Evolutionary conservation across 2,329 filamentous ascomycete species (phyloP).

Genomic region (Sclerotinia trifoliorum): DNA sequence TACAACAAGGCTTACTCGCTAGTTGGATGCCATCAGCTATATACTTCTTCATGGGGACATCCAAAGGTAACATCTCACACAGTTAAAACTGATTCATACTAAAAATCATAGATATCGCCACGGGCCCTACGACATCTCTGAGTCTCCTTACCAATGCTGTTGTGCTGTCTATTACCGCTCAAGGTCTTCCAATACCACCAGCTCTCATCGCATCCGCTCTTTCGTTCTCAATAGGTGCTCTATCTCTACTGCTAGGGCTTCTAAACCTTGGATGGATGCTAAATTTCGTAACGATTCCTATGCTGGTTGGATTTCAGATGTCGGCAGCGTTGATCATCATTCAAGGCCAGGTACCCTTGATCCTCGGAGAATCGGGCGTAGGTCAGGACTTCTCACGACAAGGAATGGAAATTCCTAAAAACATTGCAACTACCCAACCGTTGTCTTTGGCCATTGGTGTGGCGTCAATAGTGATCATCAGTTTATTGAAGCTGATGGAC

Average conservation of each 20-base stretch:
- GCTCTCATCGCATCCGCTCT: constrained; percentile 57
- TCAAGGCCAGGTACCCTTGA: constrained; percentile 59
- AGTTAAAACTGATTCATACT: constrained; percentile 11
- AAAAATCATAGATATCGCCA: constrained; percentile 53
- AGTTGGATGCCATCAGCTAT: constrained; percentile 58
- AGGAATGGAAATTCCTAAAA: not conserved
- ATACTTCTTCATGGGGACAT: constrained; percentile 61
- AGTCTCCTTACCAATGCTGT: constrained; percentile 63
- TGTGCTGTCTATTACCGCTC: constrained; percentile 51
- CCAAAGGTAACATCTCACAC: constrained; percentile 49
- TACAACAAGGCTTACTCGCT: constrained; percentile 59
- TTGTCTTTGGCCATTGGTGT: constrained; percentile 18
- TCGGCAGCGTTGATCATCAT: constrained; percentile 65
- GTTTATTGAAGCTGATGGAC: constrained; percentile 1
- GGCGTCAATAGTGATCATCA: not conserved
- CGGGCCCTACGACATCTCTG: constrained; percentile 63
- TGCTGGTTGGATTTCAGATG: constrained; percentile 64
- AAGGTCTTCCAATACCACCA: constrained; percentile 41
- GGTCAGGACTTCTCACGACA: not conserved
- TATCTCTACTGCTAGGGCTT: constrained; percentile 57
- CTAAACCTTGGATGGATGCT: constrained; percentile 64
- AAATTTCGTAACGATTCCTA: constrained; percentile 64
- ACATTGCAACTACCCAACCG: constrained; percentile 4
- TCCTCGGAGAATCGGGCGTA: constrained; percentile 47
- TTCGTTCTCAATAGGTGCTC: constrained; percentile 62